Conservation (phyloP, 2,329 filamentous ascomycete species). For the Fusarium sambucinum region DNA sequence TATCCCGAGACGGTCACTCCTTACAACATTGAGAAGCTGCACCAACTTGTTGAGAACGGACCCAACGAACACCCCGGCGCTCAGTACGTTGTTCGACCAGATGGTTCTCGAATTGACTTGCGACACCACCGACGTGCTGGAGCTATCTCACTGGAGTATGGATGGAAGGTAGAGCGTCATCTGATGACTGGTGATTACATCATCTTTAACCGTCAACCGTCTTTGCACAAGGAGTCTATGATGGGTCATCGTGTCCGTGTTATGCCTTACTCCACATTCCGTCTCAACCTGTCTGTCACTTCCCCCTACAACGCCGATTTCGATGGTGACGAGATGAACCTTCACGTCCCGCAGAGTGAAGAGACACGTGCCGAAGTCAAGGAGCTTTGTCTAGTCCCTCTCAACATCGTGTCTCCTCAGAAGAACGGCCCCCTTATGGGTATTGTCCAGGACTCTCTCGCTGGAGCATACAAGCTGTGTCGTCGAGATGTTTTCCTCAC, state of each 20-base stretch:
- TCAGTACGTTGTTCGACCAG: conserved; percentile 94
- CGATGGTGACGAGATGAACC: conserved; percentile 99
- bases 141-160: conserved; percentile 89
- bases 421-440: conserved; percentile 98
- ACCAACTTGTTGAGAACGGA: conserved; percentile 89
- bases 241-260: conserved; percentile 98
- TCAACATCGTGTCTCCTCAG: conserved; percentile 98
- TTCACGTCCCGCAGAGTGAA: conserved; percentile 98
- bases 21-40: conserved; percentile 95
- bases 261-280: conserved; percentile 99
- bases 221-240: conserved; percentile 99
- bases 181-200: conserved; percentile 97
- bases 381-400: conserved; percentile 95
- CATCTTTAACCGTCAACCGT: conserved; percentile 99
- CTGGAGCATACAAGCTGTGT: conserved; percentile 96
- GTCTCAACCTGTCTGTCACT: conserved; percentile 96
- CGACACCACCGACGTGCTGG: conserved; percentile 91
- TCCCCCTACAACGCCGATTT: conserved; percentile 99
- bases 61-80: conserved; percentile 96
- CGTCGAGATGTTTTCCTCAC: conserved; percentile 91
- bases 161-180: conserved; percentile 98
- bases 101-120: conserved; percentile 93
- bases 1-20: conserved; percentile 98
- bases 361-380: conserved; percentile 95
- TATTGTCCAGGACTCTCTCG: conserved; percentile 98